Conservation (phyloP, 2,329 filamentous ascomycete genomes). For the Paracoccidioides brasiliensis region DNA sequence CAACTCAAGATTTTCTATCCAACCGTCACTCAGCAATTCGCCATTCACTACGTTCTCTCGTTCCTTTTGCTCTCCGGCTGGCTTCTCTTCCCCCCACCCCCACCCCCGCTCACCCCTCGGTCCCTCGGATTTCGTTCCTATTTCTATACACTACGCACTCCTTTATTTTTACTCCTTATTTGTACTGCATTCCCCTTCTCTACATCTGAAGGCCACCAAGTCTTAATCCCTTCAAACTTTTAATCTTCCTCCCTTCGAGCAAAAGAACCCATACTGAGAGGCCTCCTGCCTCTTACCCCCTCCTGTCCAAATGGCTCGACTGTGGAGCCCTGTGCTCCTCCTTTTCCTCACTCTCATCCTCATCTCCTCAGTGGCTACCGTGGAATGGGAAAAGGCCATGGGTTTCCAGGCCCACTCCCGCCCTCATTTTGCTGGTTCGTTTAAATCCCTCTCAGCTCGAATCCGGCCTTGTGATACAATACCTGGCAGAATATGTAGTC, state of each 20-base stretch:
- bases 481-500: neutral
- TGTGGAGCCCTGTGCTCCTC: neutral
- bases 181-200: neutral
- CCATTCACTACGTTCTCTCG: too few species aligned
- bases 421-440: neutral
- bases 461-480: neutral
- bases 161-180: too few species aligned
- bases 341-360: neutral
- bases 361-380: neutral
- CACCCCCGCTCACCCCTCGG: too few species aligned
- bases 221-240: neutral
- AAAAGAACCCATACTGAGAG: neutral
- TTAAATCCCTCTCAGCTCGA: neutral
- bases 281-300: neutral
- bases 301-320: constrained; percentile 1
- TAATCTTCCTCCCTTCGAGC: neutral
- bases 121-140: too few species aligned
- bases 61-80: too few species aligned
- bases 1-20: too few species aligned
- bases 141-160: too few species aligned
- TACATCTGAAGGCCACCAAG: neutral
- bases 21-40: too few species aligned
- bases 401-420: neutral
- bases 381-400: neutral
- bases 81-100: too few species aligned